Percentiles rank a stretch among this genome's conserved stretches.
These are phyloP conservation scores for Flaveria floridana DNA, from an alignment of 140 eudicot genomes.

Conservation along the genomic window DNA sequence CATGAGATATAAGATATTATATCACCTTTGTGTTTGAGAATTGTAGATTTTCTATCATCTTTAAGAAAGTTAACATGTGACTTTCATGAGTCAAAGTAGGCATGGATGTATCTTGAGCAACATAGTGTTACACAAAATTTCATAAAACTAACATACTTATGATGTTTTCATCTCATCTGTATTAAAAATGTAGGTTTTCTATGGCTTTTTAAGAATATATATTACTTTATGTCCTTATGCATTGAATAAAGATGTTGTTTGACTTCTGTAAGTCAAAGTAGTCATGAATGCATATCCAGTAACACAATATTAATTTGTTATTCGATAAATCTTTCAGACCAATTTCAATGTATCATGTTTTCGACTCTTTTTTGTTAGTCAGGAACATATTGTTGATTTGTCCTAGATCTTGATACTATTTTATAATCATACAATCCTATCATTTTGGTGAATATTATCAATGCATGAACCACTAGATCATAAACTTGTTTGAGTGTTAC, in stretches of 20 bases:
- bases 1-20: neutral
- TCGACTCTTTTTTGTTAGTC: neutral
- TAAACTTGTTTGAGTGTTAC: conserved; percentile 7
- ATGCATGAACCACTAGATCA: neutral
- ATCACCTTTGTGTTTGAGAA: neutral
- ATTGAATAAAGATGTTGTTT: too few relatives aligned
- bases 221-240: too few relatives aligned
- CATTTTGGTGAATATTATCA: conserved; percentile 6
- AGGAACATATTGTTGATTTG: conserved; percentile 9
- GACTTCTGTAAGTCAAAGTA: too few relatives aligned
- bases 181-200: too few relatives aligned
- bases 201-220: too few relatives aligned
- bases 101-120: conserved; percentile 14
- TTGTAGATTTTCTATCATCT: neutral
- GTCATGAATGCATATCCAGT: too few relatives aligned
- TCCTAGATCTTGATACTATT: conserved; percentile 1
- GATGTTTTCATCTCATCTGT: too few relatives aligned
- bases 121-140: too few relatives aligned
- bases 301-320: too few relatives aligned
- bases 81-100: conserved; percentile 24
- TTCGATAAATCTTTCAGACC: too few relatives aligned
- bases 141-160: too few relatives aligned
- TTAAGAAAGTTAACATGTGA: conserved; percentile 13
- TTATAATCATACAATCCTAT: neutral
- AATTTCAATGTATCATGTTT: too few relatives aligned